phyloP scores from a whole-genome alignment of 208 protist species.

The Trypanosoma mega region DNA sequence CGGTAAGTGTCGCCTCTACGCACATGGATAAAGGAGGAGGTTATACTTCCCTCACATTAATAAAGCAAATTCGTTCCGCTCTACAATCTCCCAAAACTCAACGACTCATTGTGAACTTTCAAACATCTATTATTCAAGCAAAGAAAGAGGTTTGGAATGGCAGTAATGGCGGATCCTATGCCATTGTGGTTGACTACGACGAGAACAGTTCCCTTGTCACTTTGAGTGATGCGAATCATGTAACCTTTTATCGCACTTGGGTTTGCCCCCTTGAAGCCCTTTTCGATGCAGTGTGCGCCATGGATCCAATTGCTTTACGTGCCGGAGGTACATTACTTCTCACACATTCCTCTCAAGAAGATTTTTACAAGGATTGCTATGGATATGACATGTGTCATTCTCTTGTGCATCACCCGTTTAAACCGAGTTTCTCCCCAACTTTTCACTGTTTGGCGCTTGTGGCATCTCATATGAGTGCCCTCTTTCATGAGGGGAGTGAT shows the following conservation, averaged over 20 bases:
- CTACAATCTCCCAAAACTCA: conserved; percentile 38
- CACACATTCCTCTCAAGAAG: conserved; percentile 45
- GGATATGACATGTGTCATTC: conserved; percentile 84
- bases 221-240: conserved; percentile 61
- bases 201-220: conserved; percentile 50
- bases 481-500: conserved; percentile 33
- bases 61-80: conserved; percentile 48
- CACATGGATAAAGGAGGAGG: conserved; percentile 58
- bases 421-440: conserved; percentile 74
- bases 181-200: conserved; percentile 80
- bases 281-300: conserved; percentile 53
- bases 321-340: conserved; percentile 72
- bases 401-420: conserved; percentile 88
- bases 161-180: conserved; percentile 71
- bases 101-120: conserved; percentile 80
- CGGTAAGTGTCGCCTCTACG: conserved; percentile 44
- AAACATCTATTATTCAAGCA: conserved; percentile 44
- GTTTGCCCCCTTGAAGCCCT: conserved; percentile 63
- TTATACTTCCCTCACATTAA: conserved; percentile 41
- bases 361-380: conserved; percentile 63
- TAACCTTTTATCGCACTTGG: conserved; percentile 74
- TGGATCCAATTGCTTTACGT: conserved; percentile 56
- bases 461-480: conserved; percentile 83
- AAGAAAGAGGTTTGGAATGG: conserved; percentile 78
- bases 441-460: conserved; percentile 83